Evolutionary conservation across 225 moss, liverwort and hornwort species (phyloP).

Genomic region (Pseudoscleropodium purum): DNA sequence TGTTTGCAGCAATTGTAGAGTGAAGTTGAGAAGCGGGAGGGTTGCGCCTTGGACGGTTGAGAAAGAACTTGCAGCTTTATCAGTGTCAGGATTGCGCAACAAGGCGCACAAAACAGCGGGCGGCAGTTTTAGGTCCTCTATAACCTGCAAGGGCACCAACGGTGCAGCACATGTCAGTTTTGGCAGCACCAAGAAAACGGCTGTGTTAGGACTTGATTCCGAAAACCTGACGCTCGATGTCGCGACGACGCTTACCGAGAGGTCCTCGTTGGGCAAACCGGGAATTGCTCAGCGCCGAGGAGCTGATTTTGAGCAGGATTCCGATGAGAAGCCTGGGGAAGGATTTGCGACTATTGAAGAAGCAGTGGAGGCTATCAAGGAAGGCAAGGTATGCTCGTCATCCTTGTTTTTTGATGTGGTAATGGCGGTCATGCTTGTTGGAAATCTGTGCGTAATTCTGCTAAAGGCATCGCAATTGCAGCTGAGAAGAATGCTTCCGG

Average conservation of each 20-base stretch:
- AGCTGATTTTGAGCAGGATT: not conserved
- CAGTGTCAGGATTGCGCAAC: slow-evolving; percentile 5
- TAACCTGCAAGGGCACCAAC: slow-evolving; percentile 17
- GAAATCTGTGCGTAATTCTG: not conserved
- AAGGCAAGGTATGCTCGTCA: slow-evolving; percentile 28
- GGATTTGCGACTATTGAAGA: slow-evolving; percentile 29
- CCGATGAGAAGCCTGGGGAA: not conserved
- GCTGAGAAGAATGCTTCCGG: not conserved
- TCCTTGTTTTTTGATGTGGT: not conserved
- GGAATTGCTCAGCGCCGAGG: not conserved
- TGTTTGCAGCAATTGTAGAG: slow-evolving; percentile 10
- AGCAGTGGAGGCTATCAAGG: slow-evolving; percentile 34
- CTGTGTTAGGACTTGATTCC: slow-evolving; percentile 21
- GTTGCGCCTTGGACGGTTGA: slow-evolving; percentile 4
- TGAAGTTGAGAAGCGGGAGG: slow-evolving; percentile 8
- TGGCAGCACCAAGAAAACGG: not conserved
- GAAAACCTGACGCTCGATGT: not conserved
- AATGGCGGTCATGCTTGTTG: not conserved
- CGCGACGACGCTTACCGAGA: not conserved
- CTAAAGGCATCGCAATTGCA: not conserved
- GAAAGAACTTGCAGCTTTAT: slow-evolving; percentile 7
- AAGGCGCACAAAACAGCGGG: not conserved
- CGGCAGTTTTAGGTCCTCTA: not conserved
- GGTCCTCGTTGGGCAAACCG: not conserved
- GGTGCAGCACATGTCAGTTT: slow-evolving; percentile 27